These are phyloP conservation scores for Trifolium fragiferum DNA, from an alignment of 306 rosid genomes.

Conservation along the genomic window DNA sequence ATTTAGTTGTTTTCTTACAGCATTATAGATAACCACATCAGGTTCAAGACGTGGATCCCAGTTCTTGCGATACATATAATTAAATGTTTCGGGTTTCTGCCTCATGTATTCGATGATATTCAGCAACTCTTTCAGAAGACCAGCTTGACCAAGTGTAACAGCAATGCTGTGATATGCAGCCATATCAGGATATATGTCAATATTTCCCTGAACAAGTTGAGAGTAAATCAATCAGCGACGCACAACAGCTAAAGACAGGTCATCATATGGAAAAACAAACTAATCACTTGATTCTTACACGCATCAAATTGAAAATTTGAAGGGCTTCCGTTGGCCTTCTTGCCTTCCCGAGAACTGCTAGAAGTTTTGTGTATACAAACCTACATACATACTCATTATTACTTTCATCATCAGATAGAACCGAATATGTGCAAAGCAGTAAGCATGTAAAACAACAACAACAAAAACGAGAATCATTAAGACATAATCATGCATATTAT, in stretches of 20 bases:
- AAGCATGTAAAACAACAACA: conserved; percentile 30
- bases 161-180: conserved; percentile 95
- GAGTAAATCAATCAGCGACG: conserved; percentile 43
- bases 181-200: conserved; percentile 78
- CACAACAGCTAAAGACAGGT: conserved; percentile 30
- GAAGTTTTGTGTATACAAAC: conserved; percentile 90
- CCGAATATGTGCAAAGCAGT: conserved; percentile 18
- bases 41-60: conserved; percentile 89
- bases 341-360: conserved; percentile 88
- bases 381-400: conserved; percentile 55
- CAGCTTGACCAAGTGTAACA: conserved; percentile 94
- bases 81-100: conserved; percentile 63
- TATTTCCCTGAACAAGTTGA: conserved; percentile 66
- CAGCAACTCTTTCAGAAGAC: conserved; percentile 78
- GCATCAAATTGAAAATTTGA: conserved; percentile 74
- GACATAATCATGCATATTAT: conserved; percentile 2
- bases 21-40: conserved; percentile 80
- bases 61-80: conserved; percentile 53
- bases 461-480: neutral
- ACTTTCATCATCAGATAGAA: conserved; percentile 27
- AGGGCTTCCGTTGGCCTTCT: conserved; percentile 87
- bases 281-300: conserved; percentile 60
- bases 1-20: conserved; percentile 63
- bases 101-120: conserved; percentile 76
- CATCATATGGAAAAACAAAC: conserved; percentile 34